These are phyloP conservation scores for Trametes polyzona DNA, from an alignment of 1,284 basidiomycete genomes.

Conservation along the genomic window DNA sequence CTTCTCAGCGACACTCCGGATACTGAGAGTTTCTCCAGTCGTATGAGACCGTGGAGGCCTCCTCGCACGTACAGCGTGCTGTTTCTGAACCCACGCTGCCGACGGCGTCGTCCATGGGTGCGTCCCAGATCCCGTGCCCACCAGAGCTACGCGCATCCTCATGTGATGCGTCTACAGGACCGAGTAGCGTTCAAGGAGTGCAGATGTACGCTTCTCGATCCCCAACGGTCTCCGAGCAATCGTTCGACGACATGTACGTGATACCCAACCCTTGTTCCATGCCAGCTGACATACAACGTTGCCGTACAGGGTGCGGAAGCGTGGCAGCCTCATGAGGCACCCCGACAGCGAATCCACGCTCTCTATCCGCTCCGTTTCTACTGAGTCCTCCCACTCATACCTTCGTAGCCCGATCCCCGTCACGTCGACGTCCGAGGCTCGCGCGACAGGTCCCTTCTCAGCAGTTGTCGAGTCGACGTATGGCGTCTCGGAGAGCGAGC, in stretches of 20 bases:
- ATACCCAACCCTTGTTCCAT: too few relatives aligned
- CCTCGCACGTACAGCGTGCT: conserved; percentile 23
- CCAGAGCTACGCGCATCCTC: background rate
- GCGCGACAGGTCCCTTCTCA: background rate
- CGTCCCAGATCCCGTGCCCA: background rate
- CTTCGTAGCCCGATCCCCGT: background rate
- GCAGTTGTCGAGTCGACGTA: background rate
- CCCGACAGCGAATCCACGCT: conserved; percentile 21
- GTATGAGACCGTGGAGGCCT: conserved; percentile 23
- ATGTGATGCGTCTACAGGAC: background rate
- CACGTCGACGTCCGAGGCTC: background rate
- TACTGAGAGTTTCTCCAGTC: background rate
- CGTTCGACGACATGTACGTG: conserved; percentile 15
- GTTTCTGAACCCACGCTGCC: conserved; percentile 25
- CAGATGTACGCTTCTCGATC: conserved; percentile 6
- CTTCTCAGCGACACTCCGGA: background rate
- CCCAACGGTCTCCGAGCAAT: conserved; percentile 20
- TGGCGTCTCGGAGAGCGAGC: background rate
- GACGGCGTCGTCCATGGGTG: conserved; percentile 21
- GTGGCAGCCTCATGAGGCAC: conserved; percentile 3
- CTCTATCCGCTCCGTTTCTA: conserved; percentile 16
- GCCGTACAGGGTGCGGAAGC: background rate
- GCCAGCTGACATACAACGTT: too few relatives aligned
- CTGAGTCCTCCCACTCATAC: conserved; percentile 4
- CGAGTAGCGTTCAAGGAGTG: conserved; percentile 12